A percentile compares a stretch with the other conserved stretches of the same genome.
Evolutionary conservation across 805 yeast genomes (phyloP).

Genomic region (Lipomyces spencermartinsiae): DNA sequence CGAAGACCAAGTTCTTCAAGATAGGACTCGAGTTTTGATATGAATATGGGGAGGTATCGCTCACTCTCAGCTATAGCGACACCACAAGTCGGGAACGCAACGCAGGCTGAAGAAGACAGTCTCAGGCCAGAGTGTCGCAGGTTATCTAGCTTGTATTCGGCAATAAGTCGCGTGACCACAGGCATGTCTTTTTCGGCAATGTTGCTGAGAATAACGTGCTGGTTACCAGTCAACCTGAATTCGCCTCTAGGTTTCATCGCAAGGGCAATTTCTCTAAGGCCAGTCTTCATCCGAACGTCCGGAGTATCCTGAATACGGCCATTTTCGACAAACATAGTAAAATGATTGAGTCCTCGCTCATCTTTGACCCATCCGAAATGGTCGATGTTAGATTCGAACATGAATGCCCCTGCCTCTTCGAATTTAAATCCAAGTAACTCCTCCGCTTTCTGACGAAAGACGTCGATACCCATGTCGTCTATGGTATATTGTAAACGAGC

Average conservation of each 20-base stretch:
- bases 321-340: conserved; percentile 49
- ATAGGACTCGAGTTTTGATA: conserved; percentile 81
- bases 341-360: conserved; percentile 76
- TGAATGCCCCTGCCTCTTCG: conserved; percentile 70
- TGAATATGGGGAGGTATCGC: conserved; percentile 82
- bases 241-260: conserved; percentile 72
- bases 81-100: conserved; percentile 98
- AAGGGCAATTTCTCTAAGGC: conserved; percentile 79
- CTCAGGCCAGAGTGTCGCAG: conserved; percentile 82
- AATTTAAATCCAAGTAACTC: conserved; percentile 79
- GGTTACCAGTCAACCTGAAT: conserved; percentile 95
- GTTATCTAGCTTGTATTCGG: conserved; percentile 81
- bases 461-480: conserved; percentile 91
- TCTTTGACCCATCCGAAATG: conserved; percentile 82
- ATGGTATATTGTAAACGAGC: conserved; percentile 97
- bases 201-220: conserved; percentile 80
- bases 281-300: conserved; percentile 87
- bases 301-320: conserved; percentile 95
- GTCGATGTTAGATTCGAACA: conserved; percentile 86
- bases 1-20: conserved; percentile 91
- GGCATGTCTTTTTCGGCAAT: conserved; percentile 72
- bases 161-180: conserved; percentile 67
- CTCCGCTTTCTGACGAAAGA: conserved; percentile 79
- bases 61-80: conserved; percentile 99
- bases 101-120: conserved; percentile 93